Evolutionary conservation across 352 stramenopile species (phyloP), one percentile per base, ranked within the genome.

Genomic region (Pythium folliculosum): DNA sequence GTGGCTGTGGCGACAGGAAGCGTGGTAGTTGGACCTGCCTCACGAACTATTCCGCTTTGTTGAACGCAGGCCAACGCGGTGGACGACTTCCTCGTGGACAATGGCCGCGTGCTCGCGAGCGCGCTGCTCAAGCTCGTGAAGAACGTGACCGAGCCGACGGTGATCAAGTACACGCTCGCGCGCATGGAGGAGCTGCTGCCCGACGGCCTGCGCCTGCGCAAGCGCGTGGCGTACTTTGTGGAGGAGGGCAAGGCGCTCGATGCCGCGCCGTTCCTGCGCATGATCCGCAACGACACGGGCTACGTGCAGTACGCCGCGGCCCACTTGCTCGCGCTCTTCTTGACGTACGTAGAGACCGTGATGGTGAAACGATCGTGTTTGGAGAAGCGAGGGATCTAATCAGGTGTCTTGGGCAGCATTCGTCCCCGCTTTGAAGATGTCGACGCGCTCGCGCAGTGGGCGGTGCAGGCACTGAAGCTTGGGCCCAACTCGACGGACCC

Each of bases 131-230:
- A 96, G 71, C 64, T 96, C 38, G 75, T 96, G 40, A 93, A 93
- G 79, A 93, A 96, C 71, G 86, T 96, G 67, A 96, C 88, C 8
- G 88, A 96, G 59, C 85, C 86, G 16, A 91, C 88, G 6, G 88
- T 96, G 32, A 77, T 96, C 58, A 91, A 91, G 57, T 96, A 96
- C 71, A 88, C 86, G 59, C 78, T 96, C 37, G 88, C 88, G 4
- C 86, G 88, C 67, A 92, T 96, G 82, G 84, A 96, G 60, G 86
- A 96, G 69, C 73, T 96, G 19, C 69, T 96, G 19, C 86, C 88
- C 32, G 88, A 95, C 66, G 86, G 86, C 1, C 81, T 92, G 23
- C 81, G 85, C 35, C 76, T 93, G 17, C 88, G 84, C 59, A 92
- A 91, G 60, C 82, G 88, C 25, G 86, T 92, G 59, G 59, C 76